phyloP scores from a whole-genome alignment of 768 basidiomycete species.

The Nidula microcarpa region DNA sequence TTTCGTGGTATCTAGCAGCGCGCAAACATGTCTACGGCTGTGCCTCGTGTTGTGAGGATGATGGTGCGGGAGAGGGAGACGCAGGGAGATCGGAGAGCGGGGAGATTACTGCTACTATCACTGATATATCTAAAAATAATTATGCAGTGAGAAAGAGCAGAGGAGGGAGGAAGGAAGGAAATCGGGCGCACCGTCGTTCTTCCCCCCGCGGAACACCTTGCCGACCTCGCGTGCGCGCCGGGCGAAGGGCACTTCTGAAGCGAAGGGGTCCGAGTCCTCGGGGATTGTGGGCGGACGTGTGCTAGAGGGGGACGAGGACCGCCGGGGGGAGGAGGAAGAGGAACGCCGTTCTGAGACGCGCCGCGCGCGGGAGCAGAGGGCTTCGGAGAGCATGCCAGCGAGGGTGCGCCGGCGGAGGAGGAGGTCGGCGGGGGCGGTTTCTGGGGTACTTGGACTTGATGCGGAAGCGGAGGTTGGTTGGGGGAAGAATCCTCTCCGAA shows the following conservation, averaged over 20 bases:
- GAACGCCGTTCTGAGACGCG: constrained; percentile 54
- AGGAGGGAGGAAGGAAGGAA: neutral
- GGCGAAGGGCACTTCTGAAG: constrained; percentile 77
- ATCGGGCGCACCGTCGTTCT: constrained; percentile 65
- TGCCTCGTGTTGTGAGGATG: too few relatives aligned
- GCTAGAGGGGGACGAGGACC: neutral
- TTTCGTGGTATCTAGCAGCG: too few relatives aligned
- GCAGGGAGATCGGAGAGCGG: constrained; percentile 14
- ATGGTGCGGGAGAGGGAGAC: too few relatives aligned
- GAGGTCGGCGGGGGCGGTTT: constrained; percentile 1
- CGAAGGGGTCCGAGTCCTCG: constrained; percentile 75
- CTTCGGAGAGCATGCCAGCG: constrained; percentile 73
- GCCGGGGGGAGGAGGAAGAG: neutral
- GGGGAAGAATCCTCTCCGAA: constrained; percentile 27
- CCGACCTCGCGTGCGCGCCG: constrained; percentile 76
- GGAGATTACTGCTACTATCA: constrained; percentile 63
- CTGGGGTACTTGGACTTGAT: neutral
- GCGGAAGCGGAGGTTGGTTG: constrained; percentile 1
- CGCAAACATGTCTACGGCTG: too few relatives aligned
- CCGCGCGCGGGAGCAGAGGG: constrained; percentile 75
- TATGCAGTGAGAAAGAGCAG: neutral
- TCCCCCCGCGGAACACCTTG: constrained; percentile 72
- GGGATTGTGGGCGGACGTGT: neutral
- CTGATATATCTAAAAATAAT: constrained; percentile 52
- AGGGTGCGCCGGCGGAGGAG: constrained; percentile 49